A percentile compares a stretch with the other conserved stretches of the same genome.
phyloP scores from a whole-genome alignment of 345 rosid species.

The Diplotaxis tenuifolia region DNA sequence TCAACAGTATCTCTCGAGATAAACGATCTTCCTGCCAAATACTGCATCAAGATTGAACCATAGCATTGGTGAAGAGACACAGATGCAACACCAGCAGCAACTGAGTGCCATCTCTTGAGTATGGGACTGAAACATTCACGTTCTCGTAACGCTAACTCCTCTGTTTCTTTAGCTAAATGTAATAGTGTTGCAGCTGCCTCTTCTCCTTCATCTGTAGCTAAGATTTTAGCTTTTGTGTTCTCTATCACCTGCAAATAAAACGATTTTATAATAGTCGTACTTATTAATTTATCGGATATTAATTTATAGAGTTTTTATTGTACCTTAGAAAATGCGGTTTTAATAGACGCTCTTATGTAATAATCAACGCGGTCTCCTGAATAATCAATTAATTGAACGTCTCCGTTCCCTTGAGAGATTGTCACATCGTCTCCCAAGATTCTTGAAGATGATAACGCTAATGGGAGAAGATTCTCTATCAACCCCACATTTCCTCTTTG shows the following conservation, averaged over 20 bases:
- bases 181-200: constrained; percentile 58
- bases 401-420: constrained; percentile 47
- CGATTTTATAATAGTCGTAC: not conserved
- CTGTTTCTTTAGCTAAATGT: constrained; percentile 68
- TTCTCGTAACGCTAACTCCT: constrained; percentile 73
- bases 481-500: constrained; percentile 54
- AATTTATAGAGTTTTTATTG: no score
- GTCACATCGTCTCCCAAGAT: constrained; percentile 66
- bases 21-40: constrained; percentile 47
- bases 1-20: constrained; percentile 59
- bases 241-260: constrained; percentile 50
- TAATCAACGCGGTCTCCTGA: constrained; percentile 58
- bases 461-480: constrained; percentile 67
- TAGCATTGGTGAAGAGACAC: constrained; percentile 73
- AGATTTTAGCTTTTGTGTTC: constrained; percentile 43
- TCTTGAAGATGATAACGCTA: constrained; percentile 64
- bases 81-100: constrained; percentile 63
- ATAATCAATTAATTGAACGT: constrained; percentile 46
- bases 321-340: constrained; percentile 73
- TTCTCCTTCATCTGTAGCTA: constrained; percentile 43
- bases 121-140: constrained; percentile 73
- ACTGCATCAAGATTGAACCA: constrained; percentile 69
- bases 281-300: no score
- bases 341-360: no score
- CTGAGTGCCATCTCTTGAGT: constrained; percentile 70